Evolutionary conservation across 495 filamentous ascomycete genomes (phyloP), one percentile per base, ranked within the genome.

Genomic region (Pseudoneurospora amorphoporcata): DNA sequence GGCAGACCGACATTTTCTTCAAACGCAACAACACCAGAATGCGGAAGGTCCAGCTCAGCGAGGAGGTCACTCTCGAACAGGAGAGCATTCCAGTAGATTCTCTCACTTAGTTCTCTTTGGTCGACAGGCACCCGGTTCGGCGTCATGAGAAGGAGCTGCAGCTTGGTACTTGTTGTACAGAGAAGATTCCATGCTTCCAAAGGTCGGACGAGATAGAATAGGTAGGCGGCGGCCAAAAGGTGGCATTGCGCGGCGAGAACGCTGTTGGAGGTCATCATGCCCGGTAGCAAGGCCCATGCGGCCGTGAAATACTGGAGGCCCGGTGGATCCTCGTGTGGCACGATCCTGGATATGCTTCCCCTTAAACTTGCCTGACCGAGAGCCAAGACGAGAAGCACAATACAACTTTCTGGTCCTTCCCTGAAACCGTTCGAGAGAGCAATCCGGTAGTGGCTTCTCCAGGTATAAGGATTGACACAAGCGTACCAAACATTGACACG

Each of bases 401-500:
- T 90, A 74, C 92, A 95, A 75, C 92, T 94, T 75, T 94, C 92
- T 0, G 91, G 88, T 2, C 92, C 92, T 72, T 92, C 88, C 70
- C 90, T 88, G 75, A 94, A 94, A 8, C 89, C 87, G 72, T 88
- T 88, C 1, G 90, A 90, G 3, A 92, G 83, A 1, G 92, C 92
- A 8, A 85, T 89, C 23, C 86, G 84, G 78, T 94, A 94, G 79
- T 92, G 90, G 72, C 86, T 88, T n/a, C 86, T 84, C 92, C 92
- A 95, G 23, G 88, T 91, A 80, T 90, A 92, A 32, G 92, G 92
- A 79, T 93, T 94, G 70, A 95, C 91, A 79, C 90, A 92, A 40
- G 92, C 92, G 74, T 94, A 94, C 91, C 92, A 95, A 6, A 92
- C 86, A 77, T 94, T 94, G 71, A 92, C 92, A 35, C 90, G 86